These are phyloP conservation scores for Lachancea cidri DNA, from an alignment of 805 yeast species.

Conservation along the genomic window DNA sequence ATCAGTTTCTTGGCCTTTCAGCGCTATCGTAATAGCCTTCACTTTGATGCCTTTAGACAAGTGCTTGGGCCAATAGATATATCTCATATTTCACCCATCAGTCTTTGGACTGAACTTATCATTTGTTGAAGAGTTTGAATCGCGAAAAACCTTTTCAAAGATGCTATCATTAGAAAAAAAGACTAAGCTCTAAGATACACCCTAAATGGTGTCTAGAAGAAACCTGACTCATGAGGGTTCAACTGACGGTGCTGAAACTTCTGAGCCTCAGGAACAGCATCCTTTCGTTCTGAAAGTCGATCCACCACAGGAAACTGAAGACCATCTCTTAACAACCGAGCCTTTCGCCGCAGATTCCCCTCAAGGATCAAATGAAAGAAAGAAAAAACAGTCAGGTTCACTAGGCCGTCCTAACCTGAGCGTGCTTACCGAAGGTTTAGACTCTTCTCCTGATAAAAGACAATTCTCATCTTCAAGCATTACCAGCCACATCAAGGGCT, in stretches of 20 bases:
- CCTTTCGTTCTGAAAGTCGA: background rate
- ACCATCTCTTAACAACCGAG: background rate
- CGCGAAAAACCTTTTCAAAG: background rate
- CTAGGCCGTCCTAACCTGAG: slow-evolving; percentile 3
- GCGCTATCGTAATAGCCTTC: background rate
- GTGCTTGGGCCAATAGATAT: slow-evolving; percentile 8
- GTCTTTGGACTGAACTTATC: no score
- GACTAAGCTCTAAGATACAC: background rate
- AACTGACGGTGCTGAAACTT: slow-evolving; percentile 2
- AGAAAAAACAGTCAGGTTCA: background rate
- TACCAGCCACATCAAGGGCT: slow-evolving; percentile 2
- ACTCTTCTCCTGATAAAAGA: background rate
- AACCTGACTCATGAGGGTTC: slow-evolving; percentile 3
- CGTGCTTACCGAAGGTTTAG: slow-evolving; percentile 4
- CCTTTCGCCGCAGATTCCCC: no score
- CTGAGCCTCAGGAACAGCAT: background rate
- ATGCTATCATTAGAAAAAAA: background rate
- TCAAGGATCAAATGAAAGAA: background rate
- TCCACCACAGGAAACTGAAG: background rate
- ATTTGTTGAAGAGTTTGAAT: background rate
- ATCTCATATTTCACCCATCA: slow-evolving; percentile 1
- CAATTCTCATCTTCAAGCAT: slow-evolving; percentile 8
- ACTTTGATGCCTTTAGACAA: slow-evolving; percentile 1
- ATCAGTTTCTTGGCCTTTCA: slow-evolving; percentile 1
- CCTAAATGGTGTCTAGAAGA: slow-evolving; percentile 4